Evolutionary conservation across 495 filamentous ascomycete species (phyloP).

Genomic region (Rostrohypoxylon terebratum): DNA sequence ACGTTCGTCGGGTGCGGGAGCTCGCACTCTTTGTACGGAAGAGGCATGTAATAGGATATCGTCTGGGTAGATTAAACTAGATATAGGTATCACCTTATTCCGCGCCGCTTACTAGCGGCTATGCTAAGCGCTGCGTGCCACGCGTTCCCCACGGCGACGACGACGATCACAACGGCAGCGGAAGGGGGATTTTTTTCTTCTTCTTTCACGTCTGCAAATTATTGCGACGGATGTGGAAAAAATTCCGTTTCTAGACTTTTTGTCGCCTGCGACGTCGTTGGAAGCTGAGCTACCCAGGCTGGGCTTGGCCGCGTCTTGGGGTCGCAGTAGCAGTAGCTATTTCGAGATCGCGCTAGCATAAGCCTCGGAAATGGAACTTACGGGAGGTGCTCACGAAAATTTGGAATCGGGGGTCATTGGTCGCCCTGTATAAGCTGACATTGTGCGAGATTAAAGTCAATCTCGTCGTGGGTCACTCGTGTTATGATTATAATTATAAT

Average conservation of each 20-base stretch:
- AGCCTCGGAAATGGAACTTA: slow-evolving; percentile 13
- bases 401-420: neutral
- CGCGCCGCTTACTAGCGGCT: slow-evolving; percentile 22
- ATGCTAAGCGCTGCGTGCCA: slow-evolving; percentile 19
- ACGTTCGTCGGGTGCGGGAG: neutral
- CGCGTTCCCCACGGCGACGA: neutral
- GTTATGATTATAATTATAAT: neutral
- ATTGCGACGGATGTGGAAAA: neutral
- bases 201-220: neutral
- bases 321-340: slow-evolving; percentile 24
- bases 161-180: neutral
- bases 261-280: neutral
- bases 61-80: neutral
- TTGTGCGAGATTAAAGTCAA: neutral
- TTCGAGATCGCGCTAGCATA: slow-evolving; percentile 26
- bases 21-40: neutral
- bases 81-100: slow-evolving; percentile 4
- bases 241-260: neutral
- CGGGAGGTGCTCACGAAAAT: neutral
- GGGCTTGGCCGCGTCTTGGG: slow-evolving; percentile 10
- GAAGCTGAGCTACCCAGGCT: neutral
- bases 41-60: neutral
- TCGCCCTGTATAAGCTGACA: slow-evolving; percentile 2
- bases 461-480: neutral
- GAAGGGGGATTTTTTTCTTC: neutral